Percentiles rank a stretch among this genome's conserved stretches.
Evolutionary conservation across 306 rosid species (phyloP).

Genomic region (Lathyrus aphaca): DNA sequence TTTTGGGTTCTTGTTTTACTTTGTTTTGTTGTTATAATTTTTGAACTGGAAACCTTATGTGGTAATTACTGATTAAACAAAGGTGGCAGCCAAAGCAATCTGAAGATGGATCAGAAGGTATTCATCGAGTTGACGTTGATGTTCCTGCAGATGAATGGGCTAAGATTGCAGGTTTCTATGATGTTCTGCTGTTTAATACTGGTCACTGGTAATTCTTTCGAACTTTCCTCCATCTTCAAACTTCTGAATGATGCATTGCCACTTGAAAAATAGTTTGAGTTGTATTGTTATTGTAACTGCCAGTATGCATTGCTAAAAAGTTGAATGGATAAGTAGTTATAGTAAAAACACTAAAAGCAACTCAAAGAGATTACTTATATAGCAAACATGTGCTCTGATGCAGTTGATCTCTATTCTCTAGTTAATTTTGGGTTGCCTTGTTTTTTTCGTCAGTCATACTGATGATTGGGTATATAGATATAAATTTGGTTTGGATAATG

Average conservation of each 20-base stretch:
- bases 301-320: conserved; percentile 2
- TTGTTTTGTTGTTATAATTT: conserved; percentile 17
- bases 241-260: conserved; percentile 13
- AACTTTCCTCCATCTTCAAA: conserved; percentile 29
- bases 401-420: conserved; percentile 16
- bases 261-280: conserved; percentile 12
- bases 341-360: neutral
- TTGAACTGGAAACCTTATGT: conserved; percentile 55
- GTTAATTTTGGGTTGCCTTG: conserved; percentile 13
- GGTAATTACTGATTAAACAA: conserved; percentile 57
- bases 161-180: conserved; percentile 68
- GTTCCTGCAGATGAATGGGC: conserved; percentile 89
- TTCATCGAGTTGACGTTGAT: conserved; percentile 81
- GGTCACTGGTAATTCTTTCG: conserved; percentile 78
- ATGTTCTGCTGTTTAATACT: conserved; percentile 84
- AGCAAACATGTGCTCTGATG: conserved; percentile 22
- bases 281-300: conserved; percentile 22
- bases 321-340: conserved; percentile 15
- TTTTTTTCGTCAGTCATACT: neutral
- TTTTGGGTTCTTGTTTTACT: conserved; percentile 18
- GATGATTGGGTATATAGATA: neutral
- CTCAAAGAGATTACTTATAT: neutral
- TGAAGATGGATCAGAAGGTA: conserved; percentile 62
- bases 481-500: neutral
- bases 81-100: conserved; percentile 83